phyloP scores from a whole-genome alignment of 78 protist species.

The Emiliania huxleyi region DNA sequence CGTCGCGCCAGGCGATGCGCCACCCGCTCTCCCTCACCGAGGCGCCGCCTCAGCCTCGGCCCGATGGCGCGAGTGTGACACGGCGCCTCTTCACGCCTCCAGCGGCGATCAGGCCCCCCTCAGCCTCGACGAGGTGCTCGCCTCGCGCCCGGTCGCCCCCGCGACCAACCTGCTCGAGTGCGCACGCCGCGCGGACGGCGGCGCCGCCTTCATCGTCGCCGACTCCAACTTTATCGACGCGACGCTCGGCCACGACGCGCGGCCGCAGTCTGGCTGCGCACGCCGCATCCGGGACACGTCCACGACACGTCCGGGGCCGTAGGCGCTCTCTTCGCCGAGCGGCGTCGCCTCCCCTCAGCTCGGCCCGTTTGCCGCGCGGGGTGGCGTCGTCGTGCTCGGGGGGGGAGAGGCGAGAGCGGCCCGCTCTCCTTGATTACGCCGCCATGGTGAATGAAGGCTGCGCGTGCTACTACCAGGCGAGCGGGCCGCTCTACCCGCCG shows the following conservation, averaged over 20 bases:
- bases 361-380: background rate
- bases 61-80: no score
- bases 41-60: no score
- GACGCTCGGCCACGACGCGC: background rate
- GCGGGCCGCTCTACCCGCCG: slow-evolving; percentile 35
- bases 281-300: no score
- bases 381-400: background rate
- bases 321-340: background rate
- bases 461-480: background rate
- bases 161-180: slow-evolving; percentile 6
- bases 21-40: slow-evolving; percentile 1
- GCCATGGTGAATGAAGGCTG: background rate
- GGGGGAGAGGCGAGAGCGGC: slow-evolving; percentile 15
- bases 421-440: background rate
- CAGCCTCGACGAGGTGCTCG: slow-evolving; percentile 21
- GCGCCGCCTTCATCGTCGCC: slow-evolving; percentile 22
- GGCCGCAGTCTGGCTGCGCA: no score
- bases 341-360: background rate
- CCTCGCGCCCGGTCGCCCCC: background rate
- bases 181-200: slow-evolving; percentile 51
- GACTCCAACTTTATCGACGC: background rate
- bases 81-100: no score
- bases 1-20: background rate
- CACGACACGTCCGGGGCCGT: no score
- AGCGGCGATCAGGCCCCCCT: no score